A percentile compares a stretch with the other conserved stretches of the same genome.
phyloP scores from a whole-genome alignment of 2,329 filamentous ascomycete genomes.

The Colletotrichum lindemuthianum region DNA sequence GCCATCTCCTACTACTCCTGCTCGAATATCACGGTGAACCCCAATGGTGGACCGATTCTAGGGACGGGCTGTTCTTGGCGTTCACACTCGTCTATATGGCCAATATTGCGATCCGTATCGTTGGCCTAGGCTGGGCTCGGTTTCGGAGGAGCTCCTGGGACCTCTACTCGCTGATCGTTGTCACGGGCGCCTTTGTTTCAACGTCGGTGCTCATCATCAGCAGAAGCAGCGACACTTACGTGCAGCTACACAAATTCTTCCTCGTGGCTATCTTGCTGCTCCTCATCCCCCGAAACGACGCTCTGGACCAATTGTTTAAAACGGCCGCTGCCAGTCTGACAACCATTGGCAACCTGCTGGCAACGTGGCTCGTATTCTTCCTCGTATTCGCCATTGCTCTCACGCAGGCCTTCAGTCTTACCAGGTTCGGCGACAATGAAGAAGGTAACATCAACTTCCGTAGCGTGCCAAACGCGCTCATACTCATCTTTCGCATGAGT shows the following conservation, averaged over 20 bases:
- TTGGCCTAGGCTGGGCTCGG: constrained; percentile 90
- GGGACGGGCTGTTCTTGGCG: constrained; percentile 81
- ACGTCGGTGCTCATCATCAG: constrained; percentile 82
- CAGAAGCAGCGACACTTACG: constrained; percentile 66
- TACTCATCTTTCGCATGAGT: constrained; percentile 92
- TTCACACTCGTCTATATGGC: constrained; percentile 85
- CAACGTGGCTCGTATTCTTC: constrained; percentile 98
- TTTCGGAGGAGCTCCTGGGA: constrained; percentile 97
- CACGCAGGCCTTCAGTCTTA: constrained; percentile 95
- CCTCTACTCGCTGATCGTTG: constrained; percentile 82
- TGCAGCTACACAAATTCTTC: constrained; percentile 92
- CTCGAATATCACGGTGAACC: constrained; percentile 86
- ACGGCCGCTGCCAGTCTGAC: constrained; percentile 94
- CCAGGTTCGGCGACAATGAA: constrained; percentile 81
- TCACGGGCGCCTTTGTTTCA: constrained; percentile 79
- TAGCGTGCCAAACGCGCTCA: constrained; percentile 91
- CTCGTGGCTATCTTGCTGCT: constrained; percentile 89
- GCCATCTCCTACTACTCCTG: constrained; percentile 86
- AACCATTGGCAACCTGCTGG: constrained; percentile 88
- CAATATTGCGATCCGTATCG: constrained; percentile 85
- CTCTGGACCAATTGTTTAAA: constrained; percentile 97
- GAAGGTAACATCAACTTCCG: constrained; percentile 89
- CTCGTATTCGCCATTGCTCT: constrained; percentile 95
- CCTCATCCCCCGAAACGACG: constrained; percentile 95
- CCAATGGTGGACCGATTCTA: constrained; percentile 72